These are phyloP conservation scores for Pseudogymnoascus pannorum DNA, from an alignment of 2,329 filamentous ascomycete species.

Conservation along the genomic window DNA sequence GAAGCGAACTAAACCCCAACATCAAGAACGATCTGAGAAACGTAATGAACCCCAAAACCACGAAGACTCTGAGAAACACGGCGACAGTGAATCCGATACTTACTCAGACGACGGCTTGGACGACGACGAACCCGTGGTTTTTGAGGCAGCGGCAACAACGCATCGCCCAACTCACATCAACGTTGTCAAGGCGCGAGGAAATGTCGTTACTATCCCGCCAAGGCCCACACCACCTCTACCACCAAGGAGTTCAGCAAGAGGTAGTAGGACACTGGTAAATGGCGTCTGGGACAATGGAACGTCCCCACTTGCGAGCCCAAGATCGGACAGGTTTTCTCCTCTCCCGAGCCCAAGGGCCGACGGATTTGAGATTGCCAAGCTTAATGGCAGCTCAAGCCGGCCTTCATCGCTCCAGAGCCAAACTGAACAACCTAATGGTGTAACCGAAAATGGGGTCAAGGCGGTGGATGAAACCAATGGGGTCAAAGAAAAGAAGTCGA, in stretches of 20 bases:
- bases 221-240: conserved; percentile 69
- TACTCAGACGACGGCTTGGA: conserved; percentile 43
- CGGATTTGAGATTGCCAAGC: conserved; percentile 2
- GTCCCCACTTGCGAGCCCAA: conserved; percentile 3
- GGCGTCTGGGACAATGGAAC: conserved; percentile 20
- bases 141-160: conserved; percentile 54
- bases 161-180: conserved; percentile 37
- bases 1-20: conserved; percentile 28
- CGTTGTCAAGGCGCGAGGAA: conserved; percentile 53
- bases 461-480: background rate
- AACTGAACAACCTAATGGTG: background rate
- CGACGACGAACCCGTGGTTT: conserved; percentile 58
- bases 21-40: conserved; percentile 29
- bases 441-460: background rate
- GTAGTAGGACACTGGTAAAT: conserved; percentile 15
- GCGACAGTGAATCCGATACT: conserved; percentile 42
- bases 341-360: conserved; percentile 5
- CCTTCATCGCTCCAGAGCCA: background rate
- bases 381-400: background rate
- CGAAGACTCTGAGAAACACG: conserved; percentile 33
- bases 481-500: background rate
- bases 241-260: conserved; percentile 59
- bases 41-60: conserved; percentile 29
- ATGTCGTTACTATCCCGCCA: conserved; percentile 79
- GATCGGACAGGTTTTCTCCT: conserved; percentile 9